These are phyloP conservation scores for Yarrowia alimentaria DNA, from an alignment of 805 yeast species.

Conservation along the genomic window DNA sequence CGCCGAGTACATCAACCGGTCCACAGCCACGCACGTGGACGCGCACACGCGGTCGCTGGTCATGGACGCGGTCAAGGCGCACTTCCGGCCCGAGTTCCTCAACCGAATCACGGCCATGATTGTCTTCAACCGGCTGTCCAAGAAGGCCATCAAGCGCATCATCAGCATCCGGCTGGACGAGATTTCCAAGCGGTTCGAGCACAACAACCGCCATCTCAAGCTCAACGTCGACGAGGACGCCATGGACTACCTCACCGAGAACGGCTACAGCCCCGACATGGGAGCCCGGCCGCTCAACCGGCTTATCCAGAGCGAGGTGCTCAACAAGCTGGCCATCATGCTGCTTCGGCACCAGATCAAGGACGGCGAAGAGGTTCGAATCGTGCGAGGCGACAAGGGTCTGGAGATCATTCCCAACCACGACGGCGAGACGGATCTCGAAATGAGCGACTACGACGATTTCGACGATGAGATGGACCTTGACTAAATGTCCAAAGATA, in stretches of 20 bases:
- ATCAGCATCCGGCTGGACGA: slow-evolving; percentile 82
- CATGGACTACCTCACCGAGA: slow-evolving; percentile 71
- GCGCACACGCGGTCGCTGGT: slow-evolving; percentile 71
- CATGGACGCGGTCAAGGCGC: slow-evolving; percentile 77
- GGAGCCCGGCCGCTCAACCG: slow-evolving; percentile 95
- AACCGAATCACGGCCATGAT: slow-evolving; percentile 94
- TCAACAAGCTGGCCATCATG: slow-evolving; percentile 86
- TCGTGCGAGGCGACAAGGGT: slow-evolving; percentile 57
- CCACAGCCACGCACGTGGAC: slow-evolving; percentile 57
- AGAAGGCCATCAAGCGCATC: slow-evolving; percentile 87
- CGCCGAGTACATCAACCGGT: slow-evolving; percentile 79
- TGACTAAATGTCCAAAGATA: slow-evolving; percentile 31
- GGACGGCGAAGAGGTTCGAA: slow-evolving; percentile 83
- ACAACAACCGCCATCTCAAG: slow-evolving; percentile 73
- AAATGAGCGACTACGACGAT: slow-evolving; percentile 52
- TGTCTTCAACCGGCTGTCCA: slow-evolving; percentile 87
- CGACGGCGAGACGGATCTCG: slow-evolving; percentile 57
- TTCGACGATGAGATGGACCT: slow-evolving; percentile 34
- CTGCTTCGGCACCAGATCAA: slow-evolving; percentile 79
- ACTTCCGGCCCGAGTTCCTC: slow-evolving; percentile 95
- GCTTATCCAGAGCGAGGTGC: slow-evolving; percentile 81
- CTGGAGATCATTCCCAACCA: slow-evolving; percentile 86
- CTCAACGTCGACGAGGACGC: slow-evolving; percentile 76
- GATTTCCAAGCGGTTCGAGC: slow-evolving; percentile 79
- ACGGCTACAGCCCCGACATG: slow-evolving; percentile 88